These are phyloP conservation scores for Ceratobasidium theobromae DNA, from an alignment of 1,284 basidiomycete genomes.

Conservation along the genomic window DNA sequence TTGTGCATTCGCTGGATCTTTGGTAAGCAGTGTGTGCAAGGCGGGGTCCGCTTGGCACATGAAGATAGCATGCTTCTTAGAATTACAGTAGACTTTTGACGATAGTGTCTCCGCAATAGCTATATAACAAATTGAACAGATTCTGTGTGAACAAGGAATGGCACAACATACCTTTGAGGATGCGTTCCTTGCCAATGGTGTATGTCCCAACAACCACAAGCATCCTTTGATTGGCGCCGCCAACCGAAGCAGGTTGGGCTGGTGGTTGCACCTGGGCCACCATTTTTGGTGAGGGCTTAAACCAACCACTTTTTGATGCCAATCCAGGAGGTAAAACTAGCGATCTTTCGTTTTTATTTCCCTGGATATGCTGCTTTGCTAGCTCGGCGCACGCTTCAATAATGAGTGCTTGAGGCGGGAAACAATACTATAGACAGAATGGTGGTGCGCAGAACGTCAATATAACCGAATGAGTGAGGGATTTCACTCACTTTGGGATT, in stretches of 20 bases:
- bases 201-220: constrained; percentile 95
- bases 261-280: not conserved
- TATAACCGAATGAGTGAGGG: not conserved
- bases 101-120: constrained; percentile 81
- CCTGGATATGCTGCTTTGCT: constrained; percentile 58
- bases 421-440: constrained; percentile 69
- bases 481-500: constrained; percentile 68
- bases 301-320: constrained; percentile 1
- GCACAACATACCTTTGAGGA: constrained; percentile 75
- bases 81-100: constrained; percentile 89
- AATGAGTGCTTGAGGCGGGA: constrained; percentile 91
- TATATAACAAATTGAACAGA: constrained; percentile 41
- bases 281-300: constrained; percentile 5
- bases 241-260: not conserved
- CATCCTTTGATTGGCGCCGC: not conserved
- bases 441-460: not conserved
- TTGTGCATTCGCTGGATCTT: constrained; percentile 71
- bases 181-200: constrained; percentile 95
- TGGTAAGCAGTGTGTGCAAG: constrained; percentile 75
- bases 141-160: not conserved
- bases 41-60: constrained; percentile 82
- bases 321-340: constrained; percentile 3
- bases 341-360: constrained; percentile 35
- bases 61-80: constrained; percentile 76
- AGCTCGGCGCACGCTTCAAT: constrained; percentile 89